Conservation (phyloP, 768 basidiomycete species). For the Tubosaeta sp. region DNA sequence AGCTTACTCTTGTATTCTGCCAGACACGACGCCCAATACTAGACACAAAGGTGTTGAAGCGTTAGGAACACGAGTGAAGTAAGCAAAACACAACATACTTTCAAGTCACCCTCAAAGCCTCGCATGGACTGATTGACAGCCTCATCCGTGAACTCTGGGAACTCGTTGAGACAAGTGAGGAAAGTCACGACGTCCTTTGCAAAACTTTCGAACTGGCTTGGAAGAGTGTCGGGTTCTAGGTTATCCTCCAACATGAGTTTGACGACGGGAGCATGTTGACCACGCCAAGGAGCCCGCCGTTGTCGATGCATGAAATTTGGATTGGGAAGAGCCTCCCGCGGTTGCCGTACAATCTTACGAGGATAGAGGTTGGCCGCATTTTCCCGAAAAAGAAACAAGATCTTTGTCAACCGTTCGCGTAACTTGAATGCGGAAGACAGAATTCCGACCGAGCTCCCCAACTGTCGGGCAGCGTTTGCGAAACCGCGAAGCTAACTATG, state of each 20-base stretch:
- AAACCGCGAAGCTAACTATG: slow-evolving; percentile 44
- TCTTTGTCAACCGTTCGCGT: slow-evolving; percentile 47
- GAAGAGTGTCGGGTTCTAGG: slow-evolving; percentile 47
- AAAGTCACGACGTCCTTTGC: slow-evolving; percentile 50
- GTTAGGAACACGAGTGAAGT: slow-evolving; percentile 3
- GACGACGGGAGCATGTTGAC: slow-evolving; percentile 33
- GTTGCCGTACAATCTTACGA: slow-evolving; percentile 39
- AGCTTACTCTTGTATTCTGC: slow-evolving; percentile 41
- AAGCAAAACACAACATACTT: slow-evolving; percentile 28
- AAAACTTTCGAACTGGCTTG: slow-evolving; percentile 41
- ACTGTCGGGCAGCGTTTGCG: slow-evolving; percentile 50
- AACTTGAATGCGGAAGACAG: slow-evolving; percentile 51
- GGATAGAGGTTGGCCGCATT: slow-evolving; percentile 58
- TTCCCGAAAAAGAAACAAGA: slow-evolving; percentile 48
- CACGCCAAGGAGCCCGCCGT: slow-evolving; percentile 31
- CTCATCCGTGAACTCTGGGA: slow-evolving; percentile 53
- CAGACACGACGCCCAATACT: slow-evolving; percentile 56
- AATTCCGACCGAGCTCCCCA: slow-evolving; percentile 54
- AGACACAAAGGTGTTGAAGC: slow-evolving; percentile 2
- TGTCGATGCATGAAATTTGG: slow-evolving; percentile 33
- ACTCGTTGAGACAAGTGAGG: slow-evolving; percentile 50
- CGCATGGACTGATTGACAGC: slow-evolving; percentile 47
- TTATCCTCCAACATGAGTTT: slow-evolving; percentile 37
- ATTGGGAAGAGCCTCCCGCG: slow-evolving; percentile 36
- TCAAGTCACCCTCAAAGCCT: slow-evolving; percentile 48